Conservation (phyloP, 1,284 basidiomycete genomes). For the Pterula multifida region DNA sequence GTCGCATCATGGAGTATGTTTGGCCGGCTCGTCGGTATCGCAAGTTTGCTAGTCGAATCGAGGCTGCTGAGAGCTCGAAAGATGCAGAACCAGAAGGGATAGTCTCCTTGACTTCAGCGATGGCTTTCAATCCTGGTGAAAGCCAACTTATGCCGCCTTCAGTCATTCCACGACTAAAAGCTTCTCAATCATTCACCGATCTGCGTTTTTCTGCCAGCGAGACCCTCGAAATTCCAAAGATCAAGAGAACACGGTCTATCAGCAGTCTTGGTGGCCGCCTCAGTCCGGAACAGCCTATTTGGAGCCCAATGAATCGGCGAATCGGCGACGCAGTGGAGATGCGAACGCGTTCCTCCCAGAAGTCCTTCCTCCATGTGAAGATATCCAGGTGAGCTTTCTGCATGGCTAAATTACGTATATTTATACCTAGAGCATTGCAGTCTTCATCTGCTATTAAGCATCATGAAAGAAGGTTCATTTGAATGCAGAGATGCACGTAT, state of each 20-base stretch:
- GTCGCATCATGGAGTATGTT: slow-evolving; percentile 82
- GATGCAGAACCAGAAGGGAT: background rate
- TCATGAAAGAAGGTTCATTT: slow-evolving; percentile 61
- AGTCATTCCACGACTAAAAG: slow-evolving; percentile 30
- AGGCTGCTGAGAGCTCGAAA: slow-evolving; percentile 10
- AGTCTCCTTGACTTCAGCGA: background rate
- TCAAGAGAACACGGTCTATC: slow-evolving; percentile 23
- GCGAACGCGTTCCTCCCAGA: slow-evolving; percentile 66
- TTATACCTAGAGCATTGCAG: slow-evolving; percentile 20
- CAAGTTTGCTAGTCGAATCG: slow-evolving; percentile 18
- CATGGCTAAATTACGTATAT: slow-evolving; percentile 7
- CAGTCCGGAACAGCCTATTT: slow-evolving; percentile 10
- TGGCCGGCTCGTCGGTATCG: slow-evolving; percentile 56
- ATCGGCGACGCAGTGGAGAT: slow-evolving; percentile 56
- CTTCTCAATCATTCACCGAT: slow-evolving; percentile 63
- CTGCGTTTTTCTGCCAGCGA: slow-evolving; percentile 36
- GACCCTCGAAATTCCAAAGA: slow-evolving; percentile 16
- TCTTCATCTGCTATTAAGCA: slow-evolving; percentile 54
- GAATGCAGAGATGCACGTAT: slow-evolving; percentile 65
- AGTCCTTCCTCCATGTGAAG: slow-evolving; percentile 76
- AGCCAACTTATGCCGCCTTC: background rate
- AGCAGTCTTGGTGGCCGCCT: slow-evolving; percentile 14
- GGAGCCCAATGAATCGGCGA: slow-evolving; percentile 9
- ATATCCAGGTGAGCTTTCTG: slow-evolving; percentile 49
- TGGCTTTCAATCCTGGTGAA: background rate